Conservation (phyloP, 805 yeast species). For the Candida maltosa region DNA sequence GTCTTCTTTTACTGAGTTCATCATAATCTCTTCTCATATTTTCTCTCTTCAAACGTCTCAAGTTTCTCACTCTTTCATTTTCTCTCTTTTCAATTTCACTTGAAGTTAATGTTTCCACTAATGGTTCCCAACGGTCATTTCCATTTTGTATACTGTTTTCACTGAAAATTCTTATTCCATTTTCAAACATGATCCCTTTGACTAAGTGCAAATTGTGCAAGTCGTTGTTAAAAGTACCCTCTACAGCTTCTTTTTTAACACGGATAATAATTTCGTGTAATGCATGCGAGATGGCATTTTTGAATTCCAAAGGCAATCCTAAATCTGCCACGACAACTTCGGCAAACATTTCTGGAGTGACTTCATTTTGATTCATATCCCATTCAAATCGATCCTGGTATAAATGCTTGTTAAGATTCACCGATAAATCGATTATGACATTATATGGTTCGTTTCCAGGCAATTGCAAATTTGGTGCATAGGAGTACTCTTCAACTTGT, state of each 20-base stretch:
- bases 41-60: constrained; percentile 90
- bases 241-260: constrained; percentile 78
- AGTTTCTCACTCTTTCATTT: constrained; percentile 88
- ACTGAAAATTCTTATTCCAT: constrained; percentile 42
- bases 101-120: constrained; percentile 78
- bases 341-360: constrained; percentile 85
- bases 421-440: constrained; percentile 76
- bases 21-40: constrained; percentile 61
- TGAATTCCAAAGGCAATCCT: constrained; percentile 81
- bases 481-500: constrained; percentile 75
- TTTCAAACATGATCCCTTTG: constrained; percentile 41
- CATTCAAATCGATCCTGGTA: constrained; percentile 94
- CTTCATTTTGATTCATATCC: constrained; percentile 58
- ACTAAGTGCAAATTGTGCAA: constrained; percentile 41
- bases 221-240: constrained; percentile 44
- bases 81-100: constrained; percentile 95
- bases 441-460: constrained; percentile 59
- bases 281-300: constrained; percentile 85
- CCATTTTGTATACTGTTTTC: constrained; percentile 70
- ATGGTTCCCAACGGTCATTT: constrained; percentile 85
- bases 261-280: constrained; percentile 76
- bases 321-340: constrained; percentile 76
- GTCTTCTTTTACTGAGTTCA: constrained; percentile 31
- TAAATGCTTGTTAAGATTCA: constrained; percentile 76
- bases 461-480: constrained; percentile 59